Evolutionary conservation across 768 basidiomycete species (phyloP), one percentile per base, ranked within the genome.

Genomic region (Lyophyllum decastes): DNA sequence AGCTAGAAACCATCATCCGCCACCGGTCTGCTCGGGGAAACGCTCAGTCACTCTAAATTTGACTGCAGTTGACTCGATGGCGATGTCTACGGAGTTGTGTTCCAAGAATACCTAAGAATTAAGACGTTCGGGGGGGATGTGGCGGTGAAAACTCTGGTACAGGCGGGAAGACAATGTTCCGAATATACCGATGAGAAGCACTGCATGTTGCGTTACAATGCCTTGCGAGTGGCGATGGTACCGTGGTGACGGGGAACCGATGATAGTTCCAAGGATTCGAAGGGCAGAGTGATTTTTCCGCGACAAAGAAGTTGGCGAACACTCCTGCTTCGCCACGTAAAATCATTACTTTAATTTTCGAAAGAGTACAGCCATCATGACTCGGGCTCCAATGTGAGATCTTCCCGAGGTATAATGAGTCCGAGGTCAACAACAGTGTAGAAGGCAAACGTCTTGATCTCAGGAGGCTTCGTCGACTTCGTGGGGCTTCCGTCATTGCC

Each of bases 391-490:
- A 65, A 50, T 59, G 65, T 74, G 5, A 69, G 51, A 52, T 86
- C 85, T 48, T 88, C 87, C 55, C 81, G 80, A 1, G 85, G 80
- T 46, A 88, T 75, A 54, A 94, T 86, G 9, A 76, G 70, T 2
- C 94, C 94, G 16, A 96, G 80, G 66, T 91, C 86, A 16, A 95
- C 86, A 4, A 89, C 86, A 0, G 88, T 90, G 68, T 92, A 95
- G 72, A 96, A 97, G 27, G 90, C 86, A 71, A 96, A 95, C 6
- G 89, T 92, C 75, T 94, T 94, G 64, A 87, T 84, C 68, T 92
- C 91, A 2, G 88, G 84, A 0, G 73, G 68, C 60, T 84, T 84
- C 48, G 73, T 69, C n/a, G 73, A 57, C 66, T 78, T 77, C 17
- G 78, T 73, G 41, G 78, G 74, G 16, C 70, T 71, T 14, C 65